Conservation (phyloP, 2,329 filamentous ascomycete genomes). For the Cryphonectria radicalis region DNA sequence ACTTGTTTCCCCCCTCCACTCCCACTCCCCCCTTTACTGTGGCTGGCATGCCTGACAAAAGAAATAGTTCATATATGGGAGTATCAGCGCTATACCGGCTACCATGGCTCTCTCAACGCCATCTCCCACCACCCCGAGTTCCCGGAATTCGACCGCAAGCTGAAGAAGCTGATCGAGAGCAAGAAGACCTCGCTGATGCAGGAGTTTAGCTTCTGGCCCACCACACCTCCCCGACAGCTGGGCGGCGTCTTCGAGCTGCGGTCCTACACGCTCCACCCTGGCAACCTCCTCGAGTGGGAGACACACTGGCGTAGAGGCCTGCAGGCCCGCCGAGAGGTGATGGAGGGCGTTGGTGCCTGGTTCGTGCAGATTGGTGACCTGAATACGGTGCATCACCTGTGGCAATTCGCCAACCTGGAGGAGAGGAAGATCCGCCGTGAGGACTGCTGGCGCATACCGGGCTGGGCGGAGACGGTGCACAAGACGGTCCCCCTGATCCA, state of each 20-base stretch:
- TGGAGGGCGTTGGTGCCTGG: constrained; percentile 98
- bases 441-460: constrained; percentile 92
- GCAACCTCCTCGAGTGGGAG: constrained; percentile 97
- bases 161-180: constrained; percentile 80
- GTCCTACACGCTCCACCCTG: constrained; percentile 94
- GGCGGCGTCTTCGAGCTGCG: constrained; percentile 95
- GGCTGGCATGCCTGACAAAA: constrained; percentile 20
- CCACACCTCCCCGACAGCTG: constrained; percentile 83
- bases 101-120: constrained; percentile 86
- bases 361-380: constrained; percentile 98
- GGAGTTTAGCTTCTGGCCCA: constrained; percentile 99
- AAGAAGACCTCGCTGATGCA: constrained; percentile 96
- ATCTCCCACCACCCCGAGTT: constrained; percentile 86
- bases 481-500: constrained; percentile 98
- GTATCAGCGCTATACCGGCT: constrained; percentile 95
- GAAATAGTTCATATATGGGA: constrained; percentile 95
- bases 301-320: constrained; percentile 95
- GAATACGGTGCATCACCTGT: constrained; percentile 96
- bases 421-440: constrained; percentile 89
- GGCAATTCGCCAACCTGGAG: constrained; percentile 97
- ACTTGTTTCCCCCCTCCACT: neutral
- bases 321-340: constrained; percentile 89
- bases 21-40: neutral
- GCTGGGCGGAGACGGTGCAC: constrained; percentile 97
- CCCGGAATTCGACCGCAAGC: constrained; percentile 78